phyloP scores from a whole-genome alignment of 257 asterid species.

The Osmanthus fragrans region DNA sequence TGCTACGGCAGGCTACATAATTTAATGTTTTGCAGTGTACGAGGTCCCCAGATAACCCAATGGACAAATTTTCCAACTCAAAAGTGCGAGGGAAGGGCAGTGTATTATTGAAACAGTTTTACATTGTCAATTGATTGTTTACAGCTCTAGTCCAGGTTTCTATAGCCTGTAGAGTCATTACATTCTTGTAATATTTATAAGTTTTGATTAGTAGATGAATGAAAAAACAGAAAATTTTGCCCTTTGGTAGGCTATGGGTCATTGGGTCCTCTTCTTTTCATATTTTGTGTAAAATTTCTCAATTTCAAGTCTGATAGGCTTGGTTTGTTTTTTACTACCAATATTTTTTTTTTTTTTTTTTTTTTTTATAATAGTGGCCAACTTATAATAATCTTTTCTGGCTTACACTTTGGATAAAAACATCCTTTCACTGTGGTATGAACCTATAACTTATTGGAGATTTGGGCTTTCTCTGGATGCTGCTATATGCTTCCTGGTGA shows the following conservation, averaged over 20 bases:
- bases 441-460: no score
- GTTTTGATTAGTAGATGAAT: background rate
- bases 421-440: no score
- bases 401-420: no score
- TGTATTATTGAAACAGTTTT: background rate
- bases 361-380: no score
- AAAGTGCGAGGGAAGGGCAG: background rate
- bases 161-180: background rate
- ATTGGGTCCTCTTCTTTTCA: background rate
- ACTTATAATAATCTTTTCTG: no score
- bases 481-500: no score
- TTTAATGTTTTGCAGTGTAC: background rate
- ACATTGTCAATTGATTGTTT: background rate
- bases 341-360: no score
- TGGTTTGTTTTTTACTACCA: background rate
- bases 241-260: background rate
- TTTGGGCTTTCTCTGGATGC: no score
- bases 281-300: background rate
- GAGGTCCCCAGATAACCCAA: slow-evolving; percentile 1
- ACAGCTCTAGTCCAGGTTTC: background rate
- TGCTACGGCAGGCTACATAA: slow-evolving; percentile 75
- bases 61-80: background rate
- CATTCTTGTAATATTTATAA: background rate
- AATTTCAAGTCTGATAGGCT: background rate
- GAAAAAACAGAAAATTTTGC: background rate